Evolutionary conservation across 495 filamentous ascomycete genomes (phyloP).

Genomic region (Penicillium paradoxum): DNA sequence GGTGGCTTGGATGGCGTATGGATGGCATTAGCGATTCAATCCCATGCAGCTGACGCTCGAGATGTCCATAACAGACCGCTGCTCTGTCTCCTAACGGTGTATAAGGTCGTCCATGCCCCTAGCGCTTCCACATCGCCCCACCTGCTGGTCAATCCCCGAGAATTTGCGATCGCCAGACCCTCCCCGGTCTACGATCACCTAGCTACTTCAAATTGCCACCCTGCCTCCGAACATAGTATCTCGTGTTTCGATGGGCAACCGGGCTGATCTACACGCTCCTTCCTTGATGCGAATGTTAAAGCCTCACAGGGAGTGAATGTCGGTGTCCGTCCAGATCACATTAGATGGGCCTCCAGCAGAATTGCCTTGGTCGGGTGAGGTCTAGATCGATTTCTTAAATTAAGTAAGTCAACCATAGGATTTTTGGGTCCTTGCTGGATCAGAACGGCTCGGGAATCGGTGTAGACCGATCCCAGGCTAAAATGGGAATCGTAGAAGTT

Average conservation of each 20-base stretch:
- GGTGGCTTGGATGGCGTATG: too few species aligned
- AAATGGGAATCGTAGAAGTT: too few species aligned
- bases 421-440: not conserved
- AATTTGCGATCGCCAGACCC: not conserved
- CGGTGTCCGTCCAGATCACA: not conserved
- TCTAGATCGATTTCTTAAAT: not conserved
- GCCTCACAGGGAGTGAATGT: not conserved
- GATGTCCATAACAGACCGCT: too few species aligned
- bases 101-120: too few species aligned
- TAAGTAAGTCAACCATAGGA: not conserved
- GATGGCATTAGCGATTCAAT: too few species aligned
- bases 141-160: not conserved
- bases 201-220: not conserved
- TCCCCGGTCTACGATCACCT: not conserved
- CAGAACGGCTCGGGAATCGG: not conserved
- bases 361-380: not conserved
- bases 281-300: not conserved
- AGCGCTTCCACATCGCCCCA: too few species aligned
- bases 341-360: not conserved
- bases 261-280: not conserved
- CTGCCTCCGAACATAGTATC: not conserved
- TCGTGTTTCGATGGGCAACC: slow-evolving; percentile 4
- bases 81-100: too few species aligned
- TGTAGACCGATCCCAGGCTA: too few species aligned
- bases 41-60: not conserved